These are phyloP conservation scores for Crassisporium funariophilum DNA, from an alignment of 768 basidiomycete genomes.

Conservation along the genomic window DNA sequence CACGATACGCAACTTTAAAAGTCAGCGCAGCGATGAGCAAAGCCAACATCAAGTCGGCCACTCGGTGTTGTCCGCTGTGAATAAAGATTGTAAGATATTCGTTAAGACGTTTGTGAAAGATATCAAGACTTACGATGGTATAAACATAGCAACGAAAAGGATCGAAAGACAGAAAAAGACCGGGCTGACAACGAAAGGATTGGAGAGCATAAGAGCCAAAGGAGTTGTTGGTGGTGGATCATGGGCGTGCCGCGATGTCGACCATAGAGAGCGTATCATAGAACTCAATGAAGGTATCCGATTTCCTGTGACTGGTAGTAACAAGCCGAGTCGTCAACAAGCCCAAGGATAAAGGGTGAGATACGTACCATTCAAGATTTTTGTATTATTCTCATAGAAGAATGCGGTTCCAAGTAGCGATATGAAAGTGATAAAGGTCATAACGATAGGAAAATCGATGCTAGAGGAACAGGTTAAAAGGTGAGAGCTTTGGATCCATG, in stretches of 20 bases:
- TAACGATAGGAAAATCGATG: slow-evolving; percentile 66
- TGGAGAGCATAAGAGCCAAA: slow-evolving; percentile 52
- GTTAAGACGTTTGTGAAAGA: neutral
- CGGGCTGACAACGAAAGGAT: slow-evolving; percentile 75
- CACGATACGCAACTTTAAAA: slow-evolving; percentile 81
- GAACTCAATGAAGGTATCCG: slow-evolving; percentile 56
- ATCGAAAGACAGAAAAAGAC: slow-evolving; percentile 59
- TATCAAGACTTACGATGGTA: slow-evolving; percentile 55
- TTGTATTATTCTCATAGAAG: slow-evolving; percentile 63
- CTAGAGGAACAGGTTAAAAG: slow-evolving; percentile 44
- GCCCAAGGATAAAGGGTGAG: neutral
- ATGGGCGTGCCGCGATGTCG: slow-evolving; percentile 33
- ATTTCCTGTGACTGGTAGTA: slow-evolving; percentile 55
- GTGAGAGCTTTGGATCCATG: neutral
- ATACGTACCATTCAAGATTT: slow-evolving; percentile 62
- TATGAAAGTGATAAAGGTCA: slow-evolving; percentile 56
- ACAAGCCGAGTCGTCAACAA: slow-evolving; percentile 1
- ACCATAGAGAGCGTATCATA: slow-evolving; percentile 48
- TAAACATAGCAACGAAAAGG: slow-evolving; percentile 49
- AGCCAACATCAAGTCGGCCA: slow-evolving; percentile 86
- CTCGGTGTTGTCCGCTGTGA: slow-evolving; percentile 54
- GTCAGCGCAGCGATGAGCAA: slow-evolving; percentile 75
- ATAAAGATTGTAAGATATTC: slow-evolving; percentile 1
- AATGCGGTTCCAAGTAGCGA: slow-evolving; percentile 60
- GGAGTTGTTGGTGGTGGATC: slow-evolving; percentile 38